Conservation (phyloP, 371 early-diverging fungal genomes). For the Catenaria anguillulae region DNA sequence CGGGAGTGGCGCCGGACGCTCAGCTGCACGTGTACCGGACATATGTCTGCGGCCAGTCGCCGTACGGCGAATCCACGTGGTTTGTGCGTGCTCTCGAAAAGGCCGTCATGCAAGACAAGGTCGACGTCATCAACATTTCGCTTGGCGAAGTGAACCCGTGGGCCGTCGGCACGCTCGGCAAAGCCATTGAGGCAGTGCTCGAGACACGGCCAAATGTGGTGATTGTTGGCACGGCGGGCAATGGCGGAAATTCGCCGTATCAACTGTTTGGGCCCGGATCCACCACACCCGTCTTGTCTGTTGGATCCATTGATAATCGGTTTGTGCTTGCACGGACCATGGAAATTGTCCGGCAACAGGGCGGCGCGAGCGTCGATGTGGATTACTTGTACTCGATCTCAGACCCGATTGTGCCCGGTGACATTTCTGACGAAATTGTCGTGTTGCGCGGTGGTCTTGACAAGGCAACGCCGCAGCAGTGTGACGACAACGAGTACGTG, state of each 20-base stretch:
- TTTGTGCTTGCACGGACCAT: neutral
- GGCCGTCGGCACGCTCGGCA: neutral
- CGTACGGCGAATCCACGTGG: neutral
- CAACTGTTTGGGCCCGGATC: neutral
- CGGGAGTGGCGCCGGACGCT: conserved; percentile 3
- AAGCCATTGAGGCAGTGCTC: neutral
- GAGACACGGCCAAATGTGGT: neutral
- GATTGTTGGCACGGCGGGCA: neutral
- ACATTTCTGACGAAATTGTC: neutral
- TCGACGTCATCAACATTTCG: neutral
- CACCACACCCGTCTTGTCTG: neutral
- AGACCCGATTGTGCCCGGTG: neutral
- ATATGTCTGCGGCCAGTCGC: neutral
- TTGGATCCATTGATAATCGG: neutral
- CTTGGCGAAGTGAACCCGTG: neutral
- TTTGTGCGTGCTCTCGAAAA: neutral
- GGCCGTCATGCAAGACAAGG: neutral
- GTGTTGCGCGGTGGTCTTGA: too few species aligned
- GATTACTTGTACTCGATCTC: neutral
- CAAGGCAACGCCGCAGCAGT: too few species aligned
- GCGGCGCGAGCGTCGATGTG: too few species aligned
- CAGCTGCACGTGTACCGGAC: neutral
- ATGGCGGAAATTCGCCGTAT: neutral
- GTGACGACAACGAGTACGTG: too few species aligned
- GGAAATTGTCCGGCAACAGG: neutral